Evolutionary conservation across 2,329 filamentous ascomycete species (phyloP).

Genomic region (Herpotrichia juniperi): DNA sequence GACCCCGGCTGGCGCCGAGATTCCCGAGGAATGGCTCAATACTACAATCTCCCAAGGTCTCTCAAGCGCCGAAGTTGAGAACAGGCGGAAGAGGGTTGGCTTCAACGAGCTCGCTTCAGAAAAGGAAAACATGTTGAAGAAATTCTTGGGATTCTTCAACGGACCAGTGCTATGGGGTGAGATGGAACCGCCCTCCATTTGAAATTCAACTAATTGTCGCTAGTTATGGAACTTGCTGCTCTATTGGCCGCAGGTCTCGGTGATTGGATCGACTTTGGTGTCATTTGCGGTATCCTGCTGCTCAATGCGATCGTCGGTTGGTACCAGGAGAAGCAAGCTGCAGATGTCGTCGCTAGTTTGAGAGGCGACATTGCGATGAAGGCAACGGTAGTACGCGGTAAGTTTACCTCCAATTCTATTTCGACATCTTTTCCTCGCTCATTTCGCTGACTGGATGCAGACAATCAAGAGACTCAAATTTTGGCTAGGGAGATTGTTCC

Average conservation of each 20-base stretch:
- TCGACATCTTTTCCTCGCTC: background rate
- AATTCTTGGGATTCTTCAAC: constrained; percentile 77
- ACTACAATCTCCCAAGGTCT: constrained; percentile 72
- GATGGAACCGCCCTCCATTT: constrained; percentile 29
- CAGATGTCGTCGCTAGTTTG: constrained; percentile 74
- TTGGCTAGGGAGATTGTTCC: constrained; percentile 76
- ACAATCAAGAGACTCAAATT: constrained; percentile 71
- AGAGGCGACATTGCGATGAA: constrained; percentile 83
- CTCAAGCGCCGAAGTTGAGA: constrained; percentile 63
- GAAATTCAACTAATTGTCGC: constrained; percentile 5
- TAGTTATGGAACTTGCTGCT: constrained; percentile 79
- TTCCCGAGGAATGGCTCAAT: constrained; percentile 68
- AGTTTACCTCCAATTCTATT: background rate
- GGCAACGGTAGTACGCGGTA: constrained; percentile 65
- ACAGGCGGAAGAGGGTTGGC: constrained; percentile 68
- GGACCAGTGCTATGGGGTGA: constrained; percentile 79
- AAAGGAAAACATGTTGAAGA: constrained; percentile 76
- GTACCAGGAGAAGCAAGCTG: constrained; percentile 83
- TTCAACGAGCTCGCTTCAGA: constrained; percentile 76
- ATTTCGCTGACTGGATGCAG: background rate
- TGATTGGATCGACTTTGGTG: constrained; percentile 79
- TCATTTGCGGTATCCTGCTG: constrained; percentile 76
- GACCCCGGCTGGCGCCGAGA: constrained; percentile 45
- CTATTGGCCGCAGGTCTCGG: constrained; percentile 74
- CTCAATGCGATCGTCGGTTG: constrained; percentile 79